Base-by-base conservation (phyloP, 495 filamentous ascomycete genomes). In the Talaromyces stipitatus region DNA sequence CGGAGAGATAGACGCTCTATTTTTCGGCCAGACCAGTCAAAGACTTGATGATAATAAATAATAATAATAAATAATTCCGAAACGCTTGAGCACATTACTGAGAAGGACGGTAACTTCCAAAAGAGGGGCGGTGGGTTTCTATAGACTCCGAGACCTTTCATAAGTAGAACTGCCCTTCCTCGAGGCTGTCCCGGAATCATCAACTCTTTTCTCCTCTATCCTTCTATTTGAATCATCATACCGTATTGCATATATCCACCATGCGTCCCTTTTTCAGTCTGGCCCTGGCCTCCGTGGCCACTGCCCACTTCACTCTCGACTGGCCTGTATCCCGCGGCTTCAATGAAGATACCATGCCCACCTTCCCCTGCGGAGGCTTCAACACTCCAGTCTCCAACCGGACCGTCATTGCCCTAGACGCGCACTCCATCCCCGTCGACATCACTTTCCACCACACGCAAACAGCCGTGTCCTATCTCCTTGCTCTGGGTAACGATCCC, bases 281-380 rank as follows among this genome's bases (percentile, higher is more conserved):
- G n/a, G 54, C 64, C 18, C 64, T 78, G 56, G 60, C 68, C 27
- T 65, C 75, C 50, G 59, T 82, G 28, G 69, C 68, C 18, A 66
- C 74, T 47, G 84, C 85, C 9, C 85, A 88, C 65, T 87, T 87
- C 74, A 62, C 70, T 4, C 78, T 88, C 56, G 60, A 68, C 33
- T 87, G 73, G 59, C 85, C 85, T 2, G 54, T 75, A 7, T 68
- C 73, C 48, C 78, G 82, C 30, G 85, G 82, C 20, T 76, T 78
- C 61, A 64, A 80, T 51, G 77, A 82, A 43, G 73, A 77, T 54
- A 70, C 62, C 3, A 72, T 83, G 54, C 33, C 55, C 57, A 68
- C 63, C 12, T 80, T 80, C 60, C 85, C 84, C 41, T 88, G 85
- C 64, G 83, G 85, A 50, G 78, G 79, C 32, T 68, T 76, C 57